Evolutionary conservation across 2,329 filamentous ascomycete genomes (phyloP), one percentile per base, ranked within the genome.

Genomic region (Cercospora sesami): DNA sequence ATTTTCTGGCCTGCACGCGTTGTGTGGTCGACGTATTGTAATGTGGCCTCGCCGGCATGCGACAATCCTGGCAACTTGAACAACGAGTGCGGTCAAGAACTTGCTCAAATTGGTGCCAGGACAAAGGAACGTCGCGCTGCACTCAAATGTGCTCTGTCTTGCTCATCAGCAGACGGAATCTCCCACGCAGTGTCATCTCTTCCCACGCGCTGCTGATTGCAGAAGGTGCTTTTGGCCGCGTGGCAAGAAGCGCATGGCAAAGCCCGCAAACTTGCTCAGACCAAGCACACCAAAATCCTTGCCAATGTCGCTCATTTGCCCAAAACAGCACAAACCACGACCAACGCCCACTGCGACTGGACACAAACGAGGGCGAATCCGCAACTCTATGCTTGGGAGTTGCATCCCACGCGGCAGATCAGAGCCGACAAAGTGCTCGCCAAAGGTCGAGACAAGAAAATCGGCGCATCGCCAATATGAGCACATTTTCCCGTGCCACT

Each of bases 221-320:
- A 57, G 53, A 57, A 57, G 53, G 53, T 48, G 45, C 48, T 26
- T 31, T 14, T 26, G 57, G 39, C 21, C 26, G 55, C 23, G 53
- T 60, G 55, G 63, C 58, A 55, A 53, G 48, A 26, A 33, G 26
- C n/a, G 55, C 53, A 14, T 51, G 55, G 55, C n/a, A 59, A 59
- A 18, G 55, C n/a, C 28, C 55, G 55, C 55, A 64, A 68, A 68
- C 62, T 60, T 68, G 65, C 65, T 67, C 65, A 67, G 16, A 23
- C 53, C 30, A 26, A 42, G 59, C 64, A 57, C 45, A 30, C 48
- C 51, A 6, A 10, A 48, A 18, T n/a, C 31, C 45, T 31, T 45
- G 45, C 30, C 18, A 30, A 53, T 31, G 26, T 31, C 39, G 51
- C 28, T 65, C 63, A 33, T 10, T 53, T 61, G 57, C 64, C 55